A percentile compares a stretch with the other conserved stretches of the same genome.
These are phyloP conservation scores for Udeniomyces megalosporus DNA, from an alignment of 768 basidiomycete genomes.

Conservation along the genomic window DNA sequence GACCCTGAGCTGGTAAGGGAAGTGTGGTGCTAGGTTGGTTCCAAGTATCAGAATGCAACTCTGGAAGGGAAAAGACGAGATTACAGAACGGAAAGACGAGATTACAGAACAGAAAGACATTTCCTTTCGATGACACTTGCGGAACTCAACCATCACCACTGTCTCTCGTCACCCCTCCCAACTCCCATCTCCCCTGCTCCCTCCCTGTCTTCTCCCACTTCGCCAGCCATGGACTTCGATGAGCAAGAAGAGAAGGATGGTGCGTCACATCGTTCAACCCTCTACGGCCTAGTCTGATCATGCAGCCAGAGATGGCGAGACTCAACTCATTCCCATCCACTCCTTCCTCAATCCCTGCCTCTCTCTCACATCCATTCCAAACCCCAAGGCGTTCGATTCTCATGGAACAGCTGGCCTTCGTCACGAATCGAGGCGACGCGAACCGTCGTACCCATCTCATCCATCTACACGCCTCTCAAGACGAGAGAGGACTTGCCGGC, in stretches of 20 bases:
- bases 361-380: constrained; percentile 37
- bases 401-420: constrained; percentile 98
- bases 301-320: too few relatives aligned
- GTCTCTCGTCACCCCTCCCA: not conserved
- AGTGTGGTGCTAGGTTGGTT: too few relatives aligned
- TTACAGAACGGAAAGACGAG: too few relatives aligned
- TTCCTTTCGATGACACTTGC: too few relatives aligned
- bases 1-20: too few relatives aligned
- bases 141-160: too few relatives aligned
- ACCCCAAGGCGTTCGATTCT: constrained; percentile 64
- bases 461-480: constrained; percentile 90
- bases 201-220: not conserved
- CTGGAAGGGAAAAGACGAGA: too few relatives aligned
- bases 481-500: constrained; percentile 84
- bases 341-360: not conserved
- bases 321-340: not conserved
- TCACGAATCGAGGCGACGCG: constrained; percentile 95
- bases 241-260: constrained; percentile 17
- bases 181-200: not conserved
- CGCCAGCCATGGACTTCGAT: constrained; percentile 12
- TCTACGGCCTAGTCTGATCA: too few relatives aligned
- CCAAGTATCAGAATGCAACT: too few relatives aligned
- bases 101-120: too few relatives aligned
- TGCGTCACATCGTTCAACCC: not conserved
- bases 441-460: constrained; percentile 95